Conservation (phyloP, 2,329 filamentous ascomycete genomes). For the Nemania sp. region DNA sequence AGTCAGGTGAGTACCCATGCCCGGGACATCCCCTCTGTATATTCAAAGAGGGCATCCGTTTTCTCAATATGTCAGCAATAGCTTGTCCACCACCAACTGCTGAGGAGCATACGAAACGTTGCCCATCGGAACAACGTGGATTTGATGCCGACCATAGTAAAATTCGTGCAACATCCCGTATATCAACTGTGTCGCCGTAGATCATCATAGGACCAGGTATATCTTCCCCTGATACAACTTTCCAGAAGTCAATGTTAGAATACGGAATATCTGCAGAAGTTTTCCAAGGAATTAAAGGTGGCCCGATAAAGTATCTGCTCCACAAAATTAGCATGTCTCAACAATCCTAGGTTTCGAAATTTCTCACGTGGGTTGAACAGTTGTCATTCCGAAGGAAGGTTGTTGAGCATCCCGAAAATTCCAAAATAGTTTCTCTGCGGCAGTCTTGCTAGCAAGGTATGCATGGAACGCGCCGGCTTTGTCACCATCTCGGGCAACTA, state of each 20-base stretch:
- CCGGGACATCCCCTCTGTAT: conserved; percentile 28
- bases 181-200: conserved; percentile 32
- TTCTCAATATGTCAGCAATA: conserved; percentile 34
- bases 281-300: conserved; percentile 35
- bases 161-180: conserved; percentile 37
- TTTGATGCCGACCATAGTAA: conserved; percentile 33
- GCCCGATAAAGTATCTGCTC: conserved; percentile 35
- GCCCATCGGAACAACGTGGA: conserved; percentile 30
- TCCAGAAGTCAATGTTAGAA: conserved; percentile 30
- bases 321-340: conserved; percentile 1
- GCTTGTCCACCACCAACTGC: conserved; percentile 32
- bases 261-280: conserved; percentile 28
- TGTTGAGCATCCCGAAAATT: conserved; percentile 29
- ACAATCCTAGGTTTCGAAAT: not conserved
- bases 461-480: conserved; percentile 31
- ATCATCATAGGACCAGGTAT: conserved; percentile 29
- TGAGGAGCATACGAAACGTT: conserved; percentile 35
- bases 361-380: conserved; percentile 35
- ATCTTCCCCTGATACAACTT: conserved; percentile 28
- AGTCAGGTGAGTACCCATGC: conserved; percentile 31
- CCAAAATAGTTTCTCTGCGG: conserved; percentile 35
- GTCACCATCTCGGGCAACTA: conserved; percentile 22
- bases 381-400: conserved; percentile 33
- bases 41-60: conserved; percentile 25
- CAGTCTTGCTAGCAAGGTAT: conserved; percentile 36